These are phyloP conservation scores for Candida quercuum DNA, from an alignment of 805 yeast genomes.

Conservation along the genomic window DNA sequence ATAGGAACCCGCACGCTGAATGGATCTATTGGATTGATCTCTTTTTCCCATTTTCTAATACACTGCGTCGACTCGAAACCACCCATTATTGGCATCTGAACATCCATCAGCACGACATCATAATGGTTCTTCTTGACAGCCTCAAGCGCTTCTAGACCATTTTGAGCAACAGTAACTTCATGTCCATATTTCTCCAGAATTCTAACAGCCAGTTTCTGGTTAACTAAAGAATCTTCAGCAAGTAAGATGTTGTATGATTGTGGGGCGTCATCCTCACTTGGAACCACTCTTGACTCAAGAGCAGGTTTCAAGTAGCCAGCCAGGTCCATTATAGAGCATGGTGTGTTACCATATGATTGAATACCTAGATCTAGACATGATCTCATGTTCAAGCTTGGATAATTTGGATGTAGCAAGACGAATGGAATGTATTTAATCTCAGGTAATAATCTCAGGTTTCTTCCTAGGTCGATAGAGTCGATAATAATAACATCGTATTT, in stretches of 20 bases:
- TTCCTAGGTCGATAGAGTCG: conserved; percentile 73
- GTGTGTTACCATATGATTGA: conserved; percentile 83
- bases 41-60: conserved; percentile 84
- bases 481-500: conserved; percentile 81
- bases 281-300: conserved; percentile 74
- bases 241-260: conserved; percentile 67
- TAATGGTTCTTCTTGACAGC: conserved; percentile 63
- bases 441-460: conserved; percentile 58
- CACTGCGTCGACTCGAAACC: conserved; percentile 88
- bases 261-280: conserved; percentile 75
- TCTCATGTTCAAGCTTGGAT: conserved; percentile 74
- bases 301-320: conserved; percentile 85
- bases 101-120: conserved; percentile 88
- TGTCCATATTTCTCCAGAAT: conserved; percentile 85
- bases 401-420: conserved; percentile 69
- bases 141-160: conserved; percentile 78
- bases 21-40: conserved; percentile 64
- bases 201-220: conserved; percentile 81
- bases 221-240: conserved; percentile 85
- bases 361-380: conserved; percentile 82
- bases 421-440: conserved; percentile 84
- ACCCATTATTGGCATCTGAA: conserved; percentile 96
- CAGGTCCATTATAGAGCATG: conserved; percentile 75
- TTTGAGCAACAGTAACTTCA: conserved; percentile 77
- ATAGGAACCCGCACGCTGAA: conserved; percentile 77